A percentile compares a stretch with the other conserved stretches of the same genome.
Evolutionary conservation across 306 rosid genomes (phyloP).

Genomic region (Quercus mongolica): DNA sequence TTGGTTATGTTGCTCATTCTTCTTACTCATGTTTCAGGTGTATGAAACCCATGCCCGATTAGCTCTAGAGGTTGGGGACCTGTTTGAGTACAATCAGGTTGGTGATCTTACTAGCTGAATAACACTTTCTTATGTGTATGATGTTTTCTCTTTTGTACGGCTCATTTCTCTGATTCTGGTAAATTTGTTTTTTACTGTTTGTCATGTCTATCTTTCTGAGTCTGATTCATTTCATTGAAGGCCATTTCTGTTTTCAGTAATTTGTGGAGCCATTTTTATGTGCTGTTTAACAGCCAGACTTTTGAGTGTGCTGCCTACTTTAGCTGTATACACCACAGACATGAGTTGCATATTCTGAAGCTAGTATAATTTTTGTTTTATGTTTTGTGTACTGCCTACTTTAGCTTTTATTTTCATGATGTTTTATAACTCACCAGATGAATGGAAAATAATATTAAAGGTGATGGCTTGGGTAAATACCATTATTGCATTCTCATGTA

Average conservation of each 20-base stretch:
- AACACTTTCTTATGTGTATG: background rate
- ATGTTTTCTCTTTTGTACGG: background rate
- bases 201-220: background rate
- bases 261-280: conserved; percentile 19
- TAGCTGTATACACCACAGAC: background rate
- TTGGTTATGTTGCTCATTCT: background rate
- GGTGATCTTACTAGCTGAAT: conserved; percentile 16
- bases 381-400: background rate
- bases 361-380: background rate
- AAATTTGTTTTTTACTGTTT: conserved; percentile 13
- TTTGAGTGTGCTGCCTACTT: background rate
- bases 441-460: background rate
- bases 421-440: background rate
- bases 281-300: conserved; percentile 3
- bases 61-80: conserved; percentile 89
- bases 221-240: background rate
- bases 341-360: background rate
- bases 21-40: conserved; percentile 51
- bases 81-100: conserved; percentile 95
- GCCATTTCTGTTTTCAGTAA: background rate
- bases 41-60: conserved; percentile 95
- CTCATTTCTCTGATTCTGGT: background rate
- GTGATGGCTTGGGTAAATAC: background rate
- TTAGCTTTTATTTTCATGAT: background rate
- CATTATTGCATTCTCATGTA: background rate